phyloP scores from a whole-genome alignment of 176 grass and related monocot species.

The Cenchrus americanus region DNA sequence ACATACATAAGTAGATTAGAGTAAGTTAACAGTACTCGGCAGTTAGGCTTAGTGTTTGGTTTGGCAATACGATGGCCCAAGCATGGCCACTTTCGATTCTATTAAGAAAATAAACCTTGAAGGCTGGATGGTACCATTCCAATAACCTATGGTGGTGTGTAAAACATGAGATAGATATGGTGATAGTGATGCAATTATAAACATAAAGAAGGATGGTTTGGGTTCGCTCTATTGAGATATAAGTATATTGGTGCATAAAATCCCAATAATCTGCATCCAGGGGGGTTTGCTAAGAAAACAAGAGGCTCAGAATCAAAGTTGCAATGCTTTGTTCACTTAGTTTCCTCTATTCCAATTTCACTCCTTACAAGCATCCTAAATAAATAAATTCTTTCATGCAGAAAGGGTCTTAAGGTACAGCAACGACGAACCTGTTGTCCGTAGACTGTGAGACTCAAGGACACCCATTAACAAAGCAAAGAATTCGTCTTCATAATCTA shows the following conservation, averaged over 20 bases:
- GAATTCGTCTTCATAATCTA: slow-evolving; percentile 97
- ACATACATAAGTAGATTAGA: slow-evolving; percentile 20
- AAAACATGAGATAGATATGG: slow-evolving; percentile 25
- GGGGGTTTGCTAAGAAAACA: not conserved
- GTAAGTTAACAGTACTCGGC: not conserved
- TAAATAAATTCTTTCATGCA: not conserved
- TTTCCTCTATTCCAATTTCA: not conserved
- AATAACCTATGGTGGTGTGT: not conserved
- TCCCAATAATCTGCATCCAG: not conserved
- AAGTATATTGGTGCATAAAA: not conserved
- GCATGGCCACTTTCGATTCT: slow-evolving; percentile 18
- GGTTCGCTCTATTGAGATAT: slow-evolving; percentile 11
- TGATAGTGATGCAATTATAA: not conserved
- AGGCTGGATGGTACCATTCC: not conserved
- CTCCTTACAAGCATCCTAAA: slow-evolving; percentile 11
- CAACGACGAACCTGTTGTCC: slow-evolving; percentile 72
- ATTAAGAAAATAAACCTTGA: slow-evolving; percentile 22
- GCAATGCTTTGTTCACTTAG: not conserved
- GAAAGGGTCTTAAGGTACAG: slow-evolving; percentile 17
- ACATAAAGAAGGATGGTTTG: not conserved
- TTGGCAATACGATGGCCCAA: not conserved
- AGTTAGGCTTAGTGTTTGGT: not conserved
- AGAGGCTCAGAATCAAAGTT: not conserved
- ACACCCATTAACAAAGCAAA: slow-evolving; percentile 96
- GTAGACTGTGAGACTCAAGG: slow-evolving; percentile 89